Base-by-base conservation (phyloP, 1,284 basidiomycete species). In the Coniferiporia weirii region DNA sequence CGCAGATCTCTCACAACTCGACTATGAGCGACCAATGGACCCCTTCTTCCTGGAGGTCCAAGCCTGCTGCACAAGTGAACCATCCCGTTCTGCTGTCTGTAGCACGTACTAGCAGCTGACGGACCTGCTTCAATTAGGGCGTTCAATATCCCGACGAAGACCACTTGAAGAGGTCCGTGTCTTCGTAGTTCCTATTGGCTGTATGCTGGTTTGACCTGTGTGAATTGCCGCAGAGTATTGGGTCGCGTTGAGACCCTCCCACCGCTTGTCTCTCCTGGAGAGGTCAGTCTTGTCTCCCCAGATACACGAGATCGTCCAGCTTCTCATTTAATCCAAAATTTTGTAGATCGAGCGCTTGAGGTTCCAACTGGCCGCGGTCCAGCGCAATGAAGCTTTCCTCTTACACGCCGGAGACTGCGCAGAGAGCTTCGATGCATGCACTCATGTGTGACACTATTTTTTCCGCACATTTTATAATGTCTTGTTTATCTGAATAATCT, bases 361-460 rank as follows among this genome's bases (percentile, higher is more conserved):
- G 52, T 76, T 85, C 67, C 91, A 96, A 66, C 78, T 98, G 19
- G 77, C 80, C 17, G 82, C 83, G 52, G 94, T 96, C 4, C 90
- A 95, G 60, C 78, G 79, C n/a, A 89, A 91, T 64, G 84, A 95
- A 68, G 94, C 94, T 0, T 99, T 99, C 74, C 79, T 99, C 34
- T 81, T 99, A 0, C 96, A 99, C 65, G 95, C 95, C 1, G 97
- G 96, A 9, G 97, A 99, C 70, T 99, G 95, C 67, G 96, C 95
- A 20, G 95, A 96, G 72, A 89, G 91, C 69, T 95, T 96, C 67
- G 89, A 93, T 66, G 91, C 92, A 1, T 95, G 93, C 70, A 94
- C 92, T 0, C 83, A 91, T 66, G 92, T 92, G 68, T 64, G 83
- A 72, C 35, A 47, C 15, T 17, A 52, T 15, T 13, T 19, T 12